These are phyloP conservation scores for Trametopsis cervina DNA, from an alignment of 768 basidiomycete genomes.

Conservation along the genomic window DNA sequence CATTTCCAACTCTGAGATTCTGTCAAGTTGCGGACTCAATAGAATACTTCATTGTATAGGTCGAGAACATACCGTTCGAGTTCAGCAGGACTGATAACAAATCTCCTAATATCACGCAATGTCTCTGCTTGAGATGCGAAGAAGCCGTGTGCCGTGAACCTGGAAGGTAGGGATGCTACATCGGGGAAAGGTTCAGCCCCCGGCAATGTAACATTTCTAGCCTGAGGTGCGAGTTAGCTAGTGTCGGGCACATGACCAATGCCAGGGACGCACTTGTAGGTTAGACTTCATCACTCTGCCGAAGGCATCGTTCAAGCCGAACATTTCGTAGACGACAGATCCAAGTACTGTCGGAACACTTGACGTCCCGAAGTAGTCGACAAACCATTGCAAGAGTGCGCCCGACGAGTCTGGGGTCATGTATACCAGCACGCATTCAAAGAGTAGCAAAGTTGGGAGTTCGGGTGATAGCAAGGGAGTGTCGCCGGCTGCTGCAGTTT, in stretches of 20 bases:
- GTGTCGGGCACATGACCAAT: no score
- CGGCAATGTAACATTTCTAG: slow-evolving; percentile 66
- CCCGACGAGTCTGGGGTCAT: slow-evolving; percentile 57
- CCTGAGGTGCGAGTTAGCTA: slow-evolving; percentile 21
- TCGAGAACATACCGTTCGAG: slow-evolving; percentile 47
- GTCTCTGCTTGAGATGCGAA: slow-evolving; percentile 48
- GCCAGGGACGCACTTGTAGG: slow-evolving; percentile 48
- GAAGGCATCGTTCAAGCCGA: slow-evolving; percentile 78
- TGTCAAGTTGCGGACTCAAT: slow-evolving; percentile 21
- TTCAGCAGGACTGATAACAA: slow-evolving; percentile 42
- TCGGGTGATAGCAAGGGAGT: slow-evolving; percentile 45
- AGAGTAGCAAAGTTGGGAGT: slow-evolving; percentile 77
- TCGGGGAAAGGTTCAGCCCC: slow-evolving; percentile 62
- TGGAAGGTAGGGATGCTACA: slow-evolving; percentile 43
- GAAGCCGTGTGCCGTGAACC: slow-evolving; percentile 59
- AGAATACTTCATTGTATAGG: not conserved
- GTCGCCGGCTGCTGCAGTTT: slow-evolving; percentile 15
- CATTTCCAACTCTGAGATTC: slow-evolving; percentile 76
- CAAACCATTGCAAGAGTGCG: slow-evolving; percentile 68
- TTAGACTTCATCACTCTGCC: slow-evolving; percentile 92
- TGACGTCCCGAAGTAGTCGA: slow-evolving; percentile 37
- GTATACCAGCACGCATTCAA: slow-evolving; percentile 93
- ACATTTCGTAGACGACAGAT: slow-evolving; percentile 88
- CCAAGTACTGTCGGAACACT: slow-evolving; percentile 38
- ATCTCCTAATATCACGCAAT: slow-evolving; percentile 59